Evolutionary conservation across 768 basidiomycete genomes (phyloP), one percentile per base, ranked within the genome.

Genomic region (Hericium rajendrae): DNA sequence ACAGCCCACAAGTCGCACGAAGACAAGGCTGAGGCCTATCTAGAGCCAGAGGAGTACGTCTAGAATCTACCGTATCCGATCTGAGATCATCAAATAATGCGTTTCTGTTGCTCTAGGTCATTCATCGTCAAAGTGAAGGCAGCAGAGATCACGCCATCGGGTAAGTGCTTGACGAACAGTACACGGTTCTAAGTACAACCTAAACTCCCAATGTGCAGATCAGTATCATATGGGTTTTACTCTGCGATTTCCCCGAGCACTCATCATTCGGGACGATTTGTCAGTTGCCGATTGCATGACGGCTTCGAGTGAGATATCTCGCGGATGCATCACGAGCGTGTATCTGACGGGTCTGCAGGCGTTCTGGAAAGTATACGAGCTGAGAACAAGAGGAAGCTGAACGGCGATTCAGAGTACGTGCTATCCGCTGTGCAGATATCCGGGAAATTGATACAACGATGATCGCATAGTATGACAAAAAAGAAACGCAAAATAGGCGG

Each of bases 51-150:
- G 62, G 86, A 97, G 94, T 95, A 64, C 59, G 81, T 50, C 48
- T 10, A 32, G 32, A 32, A 5, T 32, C 53, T 4, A 49, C 10
- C 37, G 11, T 20, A 46, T 49, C 48, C 5, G 2, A 32, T 1
- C 32, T 32, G 32, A 32, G 32, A 32, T 32, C 32, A 32, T 10
- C 9, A 38, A 50, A 58, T 37, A 54, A 37, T 55, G 53, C 24
- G 39, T 39, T n/a, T 50, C 9, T 32, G 32, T 32, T 32, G 2
- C 13, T 43, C 16, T 59, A 97, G 94, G 63, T 97, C 95, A 0
- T 98, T 99, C 69, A 87, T 97, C 38, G 59, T 98, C 62, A 88
- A 88, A 64, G 82, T 98, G 56, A 98, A 98, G 71, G 95, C 91
- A 0, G 90, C 94, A 0, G 94, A 97, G 68, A 91, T 98, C 54